These are phyloP conservation scores for Podospora anserina DNA, from an alignment of 495 filamentous ascomycete genomes.

Conservation along the genomic window DNA sequence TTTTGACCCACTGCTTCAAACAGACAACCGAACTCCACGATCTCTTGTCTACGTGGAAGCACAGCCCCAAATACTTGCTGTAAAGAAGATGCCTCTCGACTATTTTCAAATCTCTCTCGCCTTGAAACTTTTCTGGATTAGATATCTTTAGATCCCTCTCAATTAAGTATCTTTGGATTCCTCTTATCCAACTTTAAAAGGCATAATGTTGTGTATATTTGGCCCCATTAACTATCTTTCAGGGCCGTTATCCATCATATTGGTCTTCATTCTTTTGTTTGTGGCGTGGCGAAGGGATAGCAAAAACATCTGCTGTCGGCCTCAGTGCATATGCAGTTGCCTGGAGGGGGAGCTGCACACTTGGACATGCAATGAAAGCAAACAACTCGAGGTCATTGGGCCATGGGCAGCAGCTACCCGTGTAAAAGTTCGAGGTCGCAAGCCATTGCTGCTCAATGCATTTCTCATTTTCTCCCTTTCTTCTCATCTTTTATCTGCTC, in stretches of 20 bases:
- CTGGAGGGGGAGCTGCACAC: neutral
- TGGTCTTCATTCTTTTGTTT: too few relatives aligned
- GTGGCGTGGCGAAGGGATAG: neutral
- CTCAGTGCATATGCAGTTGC: neutral
- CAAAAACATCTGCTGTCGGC: neutral
- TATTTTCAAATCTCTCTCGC: too few relatives aligned
- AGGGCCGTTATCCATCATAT: too few relatives aligned
- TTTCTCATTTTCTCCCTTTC: neutral
- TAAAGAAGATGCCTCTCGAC: too few relatives aligned
- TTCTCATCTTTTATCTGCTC: neutral
- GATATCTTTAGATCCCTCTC: too few relatives aligned
- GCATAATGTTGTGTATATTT: too few relatives aligned
- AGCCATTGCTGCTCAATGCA: neutral
- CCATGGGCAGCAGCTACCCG: neutral
- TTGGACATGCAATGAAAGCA: neutral
- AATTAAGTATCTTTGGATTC: too few relatives aligned
- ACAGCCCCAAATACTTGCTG: too few relatives aligned
- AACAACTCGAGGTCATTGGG: neutral
- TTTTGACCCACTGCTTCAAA: neutral
- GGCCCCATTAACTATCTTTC: too few relatives aligned
- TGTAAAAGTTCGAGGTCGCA: neutral
- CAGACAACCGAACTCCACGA: neutral
- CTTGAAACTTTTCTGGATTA: too few relatives aligned
- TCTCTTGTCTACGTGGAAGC: neutral
- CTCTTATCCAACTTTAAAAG: too few relatives aligned